Base-by-base conservation (phyloP, 805 yeast species). In the Yarrowia alimentaria region DNA sequence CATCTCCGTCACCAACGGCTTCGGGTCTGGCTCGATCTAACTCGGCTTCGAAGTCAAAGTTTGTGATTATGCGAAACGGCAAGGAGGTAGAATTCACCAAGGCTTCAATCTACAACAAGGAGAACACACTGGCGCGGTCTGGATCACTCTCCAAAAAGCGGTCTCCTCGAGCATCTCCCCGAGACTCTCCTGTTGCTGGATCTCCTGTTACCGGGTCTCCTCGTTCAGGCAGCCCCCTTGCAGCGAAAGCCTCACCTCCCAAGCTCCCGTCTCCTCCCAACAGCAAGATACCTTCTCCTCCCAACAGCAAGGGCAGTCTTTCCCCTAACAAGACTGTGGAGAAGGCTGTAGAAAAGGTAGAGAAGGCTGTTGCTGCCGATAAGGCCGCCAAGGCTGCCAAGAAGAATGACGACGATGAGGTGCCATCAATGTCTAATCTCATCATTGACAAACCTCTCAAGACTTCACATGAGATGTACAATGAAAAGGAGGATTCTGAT, bases 401-500 rank as follows among this genome's bases (percentile, higher is more conserved):
- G 10, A 22, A 8, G 10, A 22, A 7, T 3, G 43, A 17, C 14
- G 47, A 40, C 19, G 50, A 43, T 8, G 50, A 43, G 5, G 37
- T 43, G 18, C 50, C 50, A 3, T 30, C 30, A 6, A 30, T 43
- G 26, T 43, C 50, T 2, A 43, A 43, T 22, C 50, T 43, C 21
- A 31, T 43, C 22, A 43, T 43, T 28, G 50, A 43, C 30, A 43
- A 37, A 1, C 50, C 50, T 14, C 37, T 43, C 21, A 43, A 43
- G 7, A 43, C 37, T 9, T 43, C 50, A 17, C 50, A 43, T 16
- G 50, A 43, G 20, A 31, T 31, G 35, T 30, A 30, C 29, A 24
- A 30, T 17, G 37, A 30, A 13, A 43, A 30, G 37, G 50, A 43
- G 17, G 50, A 43, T 29, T 30, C 37, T 1, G 35, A 30, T 8